phyloP scores from a whole-genome alignment of 2,329 filamentous ascomycete genomes.

The Sarocladiaceae sp. region DNA sequence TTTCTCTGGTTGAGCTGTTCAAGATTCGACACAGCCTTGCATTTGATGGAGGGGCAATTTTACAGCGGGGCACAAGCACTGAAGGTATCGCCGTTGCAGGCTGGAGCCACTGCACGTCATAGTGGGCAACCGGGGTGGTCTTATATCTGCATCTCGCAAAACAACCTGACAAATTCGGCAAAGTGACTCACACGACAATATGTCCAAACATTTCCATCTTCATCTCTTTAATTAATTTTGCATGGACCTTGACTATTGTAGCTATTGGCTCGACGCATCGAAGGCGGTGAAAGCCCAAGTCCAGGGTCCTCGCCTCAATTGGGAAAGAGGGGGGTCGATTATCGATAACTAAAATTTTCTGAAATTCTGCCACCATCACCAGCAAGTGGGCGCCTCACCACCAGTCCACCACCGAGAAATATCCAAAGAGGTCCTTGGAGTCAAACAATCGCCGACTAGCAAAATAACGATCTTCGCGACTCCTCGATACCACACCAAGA shows the following conservation, averaged over 20 bases:
- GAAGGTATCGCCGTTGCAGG: conserved; percentile 2
- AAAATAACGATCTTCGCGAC: not conserved
- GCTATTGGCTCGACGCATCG: not conserved
- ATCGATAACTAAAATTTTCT: conserved; percentile 18
- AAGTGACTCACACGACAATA: too few species aligned
- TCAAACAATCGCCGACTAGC: too few species aligned
- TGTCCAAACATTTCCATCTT: too few species aligned
- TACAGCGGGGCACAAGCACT: conserved; percentile 5
- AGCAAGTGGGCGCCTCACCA: too few species aligned
- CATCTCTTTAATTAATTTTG: too few species aligned
- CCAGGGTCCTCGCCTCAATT: conserved; percentile 14
- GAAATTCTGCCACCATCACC: conserved; percentile 12
- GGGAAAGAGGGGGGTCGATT: conserved; percentile 31
- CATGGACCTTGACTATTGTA: too few species aligned
- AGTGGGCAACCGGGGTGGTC: not conserved
- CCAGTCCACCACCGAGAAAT: conserved; percentile 10
- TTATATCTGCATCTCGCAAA: not conserved
- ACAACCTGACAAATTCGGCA: not conserved
- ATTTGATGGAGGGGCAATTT: conserved; percentile 13
- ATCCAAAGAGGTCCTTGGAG: too few species aligned
- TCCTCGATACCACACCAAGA: not conserved
- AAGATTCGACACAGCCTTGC: not conserved
- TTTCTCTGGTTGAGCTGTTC: conserved; percentile 11
- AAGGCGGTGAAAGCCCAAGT: conserved; percentile 27
- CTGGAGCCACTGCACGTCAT: conserved; percentile 9